Evolutionary conservation across 192 early-diverging fungal genomes (phyloP).

Genomic region (Oehlia diaphana): DNA sequence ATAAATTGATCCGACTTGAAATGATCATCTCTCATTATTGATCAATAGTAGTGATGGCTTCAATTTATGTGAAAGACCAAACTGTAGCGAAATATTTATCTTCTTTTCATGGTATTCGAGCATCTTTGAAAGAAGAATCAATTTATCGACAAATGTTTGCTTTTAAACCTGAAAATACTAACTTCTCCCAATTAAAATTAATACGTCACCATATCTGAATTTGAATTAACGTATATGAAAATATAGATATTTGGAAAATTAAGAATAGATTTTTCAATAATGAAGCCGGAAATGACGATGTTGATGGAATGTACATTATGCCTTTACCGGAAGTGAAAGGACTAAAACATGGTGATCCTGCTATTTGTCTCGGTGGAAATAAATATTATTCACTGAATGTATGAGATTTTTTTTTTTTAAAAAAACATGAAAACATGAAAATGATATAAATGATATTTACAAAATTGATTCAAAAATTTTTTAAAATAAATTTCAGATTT

Average conservation of each 20-base stretch:
- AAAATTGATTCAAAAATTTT: too few species aligned
- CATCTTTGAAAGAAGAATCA: neutral
- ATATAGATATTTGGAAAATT: conserved; percentile 3
- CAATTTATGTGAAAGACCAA: too few species aligned
- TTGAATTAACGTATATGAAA: conserved; percentile 14
- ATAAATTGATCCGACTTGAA: too few species aligned
- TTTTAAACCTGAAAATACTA: neutral
- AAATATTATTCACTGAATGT: conserved; percentile 14
- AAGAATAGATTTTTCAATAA: neutral
- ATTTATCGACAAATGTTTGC: neutral
- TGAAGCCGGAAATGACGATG: neutral
- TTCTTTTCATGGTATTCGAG: neutral
- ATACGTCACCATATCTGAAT: neutral
- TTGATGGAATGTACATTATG: neutral
- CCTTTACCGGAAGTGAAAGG: conserved; percentile 5
- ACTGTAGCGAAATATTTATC: neutral
- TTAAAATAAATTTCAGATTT: neutral
- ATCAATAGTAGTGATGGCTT: too few species aligned
- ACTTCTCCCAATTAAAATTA: neutral
- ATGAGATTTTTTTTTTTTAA: too few species aligned
- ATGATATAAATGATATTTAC: too few species aligned
- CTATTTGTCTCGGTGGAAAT: neutral
- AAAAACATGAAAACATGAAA: too few species aligned
- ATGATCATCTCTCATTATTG: too few species aligned
- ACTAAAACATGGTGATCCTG: neutral